Conservation (phyloP, 305 asterid genomes). For the Solanum aculeatissimum region DNA sequence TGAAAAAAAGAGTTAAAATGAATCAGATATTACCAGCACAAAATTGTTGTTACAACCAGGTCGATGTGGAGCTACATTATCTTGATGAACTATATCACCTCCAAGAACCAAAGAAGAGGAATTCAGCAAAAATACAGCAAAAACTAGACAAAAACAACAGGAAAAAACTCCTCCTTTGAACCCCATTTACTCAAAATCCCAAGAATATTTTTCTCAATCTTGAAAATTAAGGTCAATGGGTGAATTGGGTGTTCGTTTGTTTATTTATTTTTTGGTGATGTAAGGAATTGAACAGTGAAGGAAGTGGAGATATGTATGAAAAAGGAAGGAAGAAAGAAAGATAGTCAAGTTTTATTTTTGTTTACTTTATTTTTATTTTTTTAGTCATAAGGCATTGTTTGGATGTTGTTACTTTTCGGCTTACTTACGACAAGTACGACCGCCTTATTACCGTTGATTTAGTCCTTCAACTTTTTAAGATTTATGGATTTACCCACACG, state of each 20-base stretch:
- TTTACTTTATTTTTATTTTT: not conserved
- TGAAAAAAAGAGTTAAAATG: not conserved
- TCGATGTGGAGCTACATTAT: slow-evolving; percentile 71
- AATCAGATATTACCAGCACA: slow-evolving; percentile 50
- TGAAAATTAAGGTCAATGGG: slow-evolving; percentile 18
- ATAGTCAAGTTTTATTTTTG: not conserved
- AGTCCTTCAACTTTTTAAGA: not conserved
- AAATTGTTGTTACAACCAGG: slow-evolving; percentile 89
- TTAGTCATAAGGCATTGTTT: not conserved
- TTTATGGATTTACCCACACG: not conserved
- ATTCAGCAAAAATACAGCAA: slow-evolving; percentile 31
- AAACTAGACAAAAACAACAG: slow-evolving; percentile 28
- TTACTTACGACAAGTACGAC: not conserved
- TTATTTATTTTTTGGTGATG: not conserved
- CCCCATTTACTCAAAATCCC: slow-evolving; percentile 27
- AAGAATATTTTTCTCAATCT: not conserved
- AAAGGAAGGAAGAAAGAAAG: not conserved
- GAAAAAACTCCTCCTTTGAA: slow-evolving; percentile 24
- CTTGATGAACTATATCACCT: slow-evolving; percentile 90
- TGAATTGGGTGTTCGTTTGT: not conserved
- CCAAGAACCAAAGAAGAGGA: slow-evolving; percentile 32
- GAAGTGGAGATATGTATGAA: not conserved
- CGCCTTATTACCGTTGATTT: not conserved
- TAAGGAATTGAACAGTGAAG: not conserved
- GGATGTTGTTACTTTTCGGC: not conserved